A percentile compares a stretch with the other conserved stretches of the same genome.
phyloP scores from a whole-genome alignment of 148 eudicot species.

The Silene uniflora region DNA sequence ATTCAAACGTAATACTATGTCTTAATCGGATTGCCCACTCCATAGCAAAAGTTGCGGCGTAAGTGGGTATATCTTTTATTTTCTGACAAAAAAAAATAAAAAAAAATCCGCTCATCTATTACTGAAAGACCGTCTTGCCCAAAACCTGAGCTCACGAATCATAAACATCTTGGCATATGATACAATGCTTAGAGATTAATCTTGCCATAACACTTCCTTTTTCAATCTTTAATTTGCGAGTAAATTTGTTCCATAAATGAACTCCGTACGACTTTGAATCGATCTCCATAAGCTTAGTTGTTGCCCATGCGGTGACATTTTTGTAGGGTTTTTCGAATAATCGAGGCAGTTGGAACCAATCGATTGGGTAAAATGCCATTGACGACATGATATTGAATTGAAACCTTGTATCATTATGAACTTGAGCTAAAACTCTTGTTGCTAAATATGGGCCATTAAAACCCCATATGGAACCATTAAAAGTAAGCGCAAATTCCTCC shows the following conservation, averaged over 20 bases:
- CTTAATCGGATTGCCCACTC: too few species aligned
- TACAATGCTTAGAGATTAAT: too few species aligned
- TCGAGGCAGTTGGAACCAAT: constrained; percentile 37
- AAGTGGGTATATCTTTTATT: too few species aligned
- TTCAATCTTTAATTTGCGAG: constrained; percentile 42
- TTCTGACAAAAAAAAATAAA: too few species aligned
- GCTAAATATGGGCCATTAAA: constrained; percentile 76
- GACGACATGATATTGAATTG: constrained; percentile 52
- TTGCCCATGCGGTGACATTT: constrained; percentile 35
- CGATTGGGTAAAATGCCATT: constrained; percentile 59
- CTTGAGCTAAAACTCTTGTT: constrained; percentile 5
- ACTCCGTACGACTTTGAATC: constrained; percentile 41
- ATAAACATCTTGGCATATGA: constrained; percentile 29
- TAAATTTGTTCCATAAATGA: too few species aligned
- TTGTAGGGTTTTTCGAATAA: constrained; percentile 27
- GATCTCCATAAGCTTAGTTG: constrained; percentile 28
- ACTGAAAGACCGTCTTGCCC: not conserved
- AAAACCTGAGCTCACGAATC: not conserved
- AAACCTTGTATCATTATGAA: not conserved
- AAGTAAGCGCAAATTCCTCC: constrained; percentile 34
- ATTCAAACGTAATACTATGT: too few species aligned
- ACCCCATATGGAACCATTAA: constrained; percentile 74
- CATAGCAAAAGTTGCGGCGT: too few species aligned
- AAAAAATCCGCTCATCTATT: not conserved
- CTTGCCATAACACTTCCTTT: constrained; percentile 49